Evolutionary conservation across 148 eudicot species (phyloP).

Genomic region (Silene latifolia): DNA sequence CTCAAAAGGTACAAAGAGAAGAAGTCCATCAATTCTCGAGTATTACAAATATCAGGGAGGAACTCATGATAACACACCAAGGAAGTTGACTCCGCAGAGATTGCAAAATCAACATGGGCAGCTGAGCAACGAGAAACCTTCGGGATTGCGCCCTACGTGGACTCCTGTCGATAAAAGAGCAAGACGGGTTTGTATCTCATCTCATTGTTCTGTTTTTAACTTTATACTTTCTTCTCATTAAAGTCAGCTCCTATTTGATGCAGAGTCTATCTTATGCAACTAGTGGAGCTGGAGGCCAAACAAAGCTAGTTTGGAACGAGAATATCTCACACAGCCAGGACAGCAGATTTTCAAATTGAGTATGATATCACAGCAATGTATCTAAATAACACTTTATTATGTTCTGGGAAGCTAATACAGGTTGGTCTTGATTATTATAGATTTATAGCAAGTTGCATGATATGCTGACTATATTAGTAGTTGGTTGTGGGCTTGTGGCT

Average conservation of each 20-base stretch:
- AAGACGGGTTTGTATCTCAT: constrained; percentile 48
- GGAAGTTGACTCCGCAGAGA: constrained; percentile 39
- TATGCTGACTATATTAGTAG: constrained; percentile 1
- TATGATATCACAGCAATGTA: constrained; percentile 10
- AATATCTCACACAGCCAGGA: constrained; percentile 23
- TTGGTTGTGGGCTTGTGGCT: constrained; percentile 3
- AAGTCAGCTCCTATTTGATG: constrained; percentile 20
- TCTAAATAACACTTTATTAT: constrained; percentile 4
- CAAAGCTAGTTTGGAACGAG: constrained; percentile 77
- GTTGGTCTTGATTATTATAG: constrained; percentile 9
- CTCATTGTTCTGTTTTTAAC: background rate
- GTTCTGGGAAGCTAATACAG: constrained; percentile 15
- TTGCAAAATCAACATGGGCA: constrained; percentile 44
- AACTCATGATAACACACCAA: constrained; percentile 39
- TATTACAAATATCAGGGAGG: constrained; percentile 60
- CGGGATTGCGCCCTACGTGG: constrained; percentile 33
- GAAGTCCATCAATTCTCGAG: constrained; percentile 84
- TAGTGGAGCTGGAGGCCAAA: constrained; percentile 69
- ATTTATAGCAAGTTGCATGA: constrained; percentile 9
- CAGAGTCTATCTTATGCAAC: constrained; percentile 72
- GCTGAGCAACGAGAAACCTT: constrained; percentile 43
- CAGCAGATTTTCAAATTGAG: constrained; percentile 10
- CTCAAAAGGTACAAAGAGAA: constrained; percentile 55
- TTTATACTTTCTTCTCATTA: background rate
- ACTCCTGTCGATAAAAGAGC: constrained; percentile 92